Evolutionary conservation across 2,329 filamentous ascomycete species (phyloP).

Genomic region (Sclerotinia spermophila): DNA sequence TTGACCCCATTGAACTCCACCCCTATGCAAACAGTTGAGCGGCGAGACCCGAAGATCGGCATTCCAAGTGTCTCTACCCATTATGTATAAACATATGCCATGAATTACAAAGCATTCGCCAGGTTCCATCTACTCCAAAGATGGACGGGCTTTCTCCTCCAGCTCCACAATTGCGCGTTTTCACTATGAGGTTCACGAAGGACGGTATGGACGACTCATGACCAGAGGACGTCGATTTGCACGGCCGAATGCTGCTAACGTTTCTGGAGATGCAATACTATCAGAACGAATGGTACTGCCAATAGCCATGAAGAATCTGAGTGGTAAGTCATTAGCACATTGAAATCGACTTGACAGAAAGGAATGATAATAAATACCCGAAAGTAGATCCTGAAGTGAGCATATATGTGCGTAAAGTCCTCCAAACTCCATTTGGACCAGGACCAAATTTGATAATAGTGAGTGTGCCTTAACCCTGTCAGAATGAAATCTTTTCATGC

Average conservation of each 20-base stretch:
- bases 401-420: slow-evolving; percentile 97
- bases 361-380: slow-evolving; percentile 57
- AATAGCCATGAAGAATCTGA: slow-evolving; percentile 95
- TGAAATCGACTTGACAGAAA: not conserved
- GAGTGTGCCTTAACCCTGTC: slow-evolving; percentile 64
- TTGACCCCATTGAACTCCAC: slow-evolving; percentile 14
- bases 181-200: slow-evolving; percentile 1
- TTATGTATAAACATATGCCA: slow-evolving; percentile 6
- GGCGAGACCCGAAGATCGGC: not conserved
- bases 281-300: slow-evolving; percentile 95
- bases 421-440: slow-evolving; percentile 87
- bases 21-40: slow-evolving; percentile 13
- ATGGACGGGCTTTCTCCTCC: not conserved
- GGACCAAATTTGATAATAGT: slow-evolving; percentile 95
- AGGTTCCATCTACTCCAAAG: not conserved
- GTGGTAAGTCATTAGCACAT: slow-evolving; percentile 11
- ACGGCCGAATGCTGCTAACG: slow-evolving; percentile 70
- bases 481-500: not conserved
- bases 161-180: not conserved
- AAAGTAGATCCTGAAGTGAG: slow-evolving; percentile 91
- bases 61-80: not conserved
- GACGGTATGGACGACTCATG: slow-evolving; percentile 38
- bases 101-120: not conserved
- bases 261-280: slow-evolving; percentile 61
- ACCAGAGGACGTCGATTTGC: slow-evolving; percentile 73